Evolutionary conservation across 2,329 filamentous ascomycete species (phyloP), one percentile per base, ranked within the genome.

Genomic region (Sarocladium oryzae): DNA sequence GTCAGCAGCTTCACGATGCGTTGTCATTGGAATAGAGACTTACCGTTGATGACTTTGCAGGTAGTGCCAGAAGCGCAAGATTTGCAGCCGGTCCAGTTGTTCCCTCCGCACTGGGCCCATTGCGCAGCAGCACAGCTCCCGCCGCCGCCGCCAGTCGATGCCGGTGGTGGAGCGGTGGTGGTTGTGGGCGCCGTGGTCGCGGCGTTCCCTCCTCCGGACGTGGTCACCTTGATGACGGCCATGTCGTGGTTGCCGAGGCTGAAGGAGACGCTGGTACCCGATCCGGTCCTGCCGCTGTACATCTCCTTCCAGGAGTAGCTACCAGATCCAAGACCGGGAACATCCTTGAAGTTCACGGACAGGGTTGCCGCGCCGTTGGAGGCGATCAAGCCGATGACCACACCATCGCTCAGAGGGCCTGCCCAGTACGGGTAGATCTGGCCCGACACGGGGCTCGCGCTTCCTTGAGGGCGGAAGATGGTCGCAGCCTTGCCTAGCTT

Each of bases 291-390:
- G 2, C 60, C 61, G 1, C 55, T 59, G 51, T 62, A 64, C 52
- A 59, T 53, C 53, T 65, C 61, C 38, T 55, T 61, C 72, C 72
- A 74, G n/a, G 61, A 63, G 55, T 69, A 74, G 2, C 64, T 66
- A 55, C 60, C 61, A 7, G 66, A 63, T 1, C 66, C 28, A 3
- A 65, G 56, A 6, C 72, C 73, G n/a, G 64, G 66, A 4, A 67
- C 60, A n/a, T 66, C 55, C 50, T 71, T 67, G 54, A 76, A 74
- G 53, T 70, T 69, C 56, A 75, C 73, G 1, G 63, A 65, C 23
- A 74, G 62, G n/a, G 69, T 66, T 10, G 69, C 63, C 49, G 62
- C 64, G 51, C 69, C 70, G 46, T 61, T 67, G 10, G 70, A 56
- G 0, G 73, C 68, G 1, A 60, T 59, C 4, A 76, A 56, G n/a